Evolutionary conservation across 441 rosid genomes (phyloP), one percentile per base, ranked within the genome.

Genomic region (Bruguiera hainesii): DNA sequence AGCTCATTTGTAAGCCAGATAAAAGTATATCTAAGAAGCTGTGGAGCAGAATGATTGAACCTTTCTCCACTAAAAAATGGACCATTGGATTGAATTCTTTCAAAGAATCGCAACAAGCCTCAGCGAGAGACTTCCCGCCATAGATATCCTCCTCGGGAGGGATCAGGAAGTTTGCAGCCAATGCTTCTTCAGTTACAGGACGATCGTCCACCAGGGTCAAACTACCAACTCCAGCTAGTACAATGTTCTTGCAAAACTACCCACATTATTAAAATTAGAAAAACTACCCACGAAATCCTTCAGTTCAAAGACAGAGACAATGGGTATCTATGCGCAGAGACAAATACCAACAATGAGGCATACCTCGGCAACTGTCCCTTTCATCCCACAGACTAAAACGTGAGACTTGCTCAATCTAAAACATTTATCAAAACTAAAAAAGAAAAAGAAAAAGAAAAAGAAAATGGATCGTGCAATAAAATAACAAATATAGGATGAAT

Each of bases 201-300:
- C 89, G 76, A 68, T 85, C 91, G 79, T 92, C 98, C 79, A 90
- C 78, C 70, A 90, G 76, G 9, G 96, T 90, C 75, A 87, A 71
- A 75, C 90, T 87, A 42, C 98, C 96, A 61, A 93, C 93, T 69
- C 97, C 98, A 26, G 97, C 91, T 75, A 89, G 68, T 9, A 89
- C 98, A 76, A 93, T 82, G 78, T 90, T 90, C 88, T 93, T 93
- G 85, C 95, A 93, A 78, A 93, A 90, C 97, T 90, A 72, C 35
- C 48, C 76, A 74, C 25, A n/a, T 13, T 13, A 25, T n/a, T 26
- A 26, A 15, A 65, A 30, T 20, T 31, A 26, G 3, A 52, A 30
- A 62, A 46, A 26, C 48, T 26, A 6, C 26, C 37, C 6, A 56
- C 5, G 19, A 31, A 21, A 8, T 59, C 15, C 52, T 8, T 52